These are phyloP conservation scores for Bipolaris victoriae DNA, from an alignment of 2,329 filamentous ascomycete genomes.

Conservation along the genomic window DNA sequence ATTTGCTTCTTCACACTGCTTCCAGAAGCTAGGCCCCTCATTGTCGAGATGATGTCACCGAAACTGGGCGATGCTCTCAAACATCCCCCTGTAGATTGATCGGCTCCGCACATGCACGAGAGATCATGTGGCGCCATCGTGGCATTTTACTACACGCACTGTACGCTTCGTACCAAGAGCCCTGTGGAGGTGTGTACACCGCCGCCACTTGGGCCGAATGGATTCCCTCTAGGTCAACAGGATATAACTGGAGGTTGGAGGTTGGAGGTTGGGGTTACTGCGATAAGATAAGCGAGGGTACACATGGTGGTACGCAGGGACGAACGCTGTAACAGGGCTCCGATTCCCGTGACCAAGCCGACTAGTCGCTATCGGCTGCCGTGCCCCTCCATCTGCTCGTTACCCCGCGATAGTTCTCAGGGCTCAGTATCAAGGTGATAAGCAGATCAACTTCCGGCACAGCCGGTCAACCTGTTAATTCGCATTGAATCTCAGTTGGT, in stretches of 20 bases:
- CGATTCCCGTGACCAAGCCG: neutral
- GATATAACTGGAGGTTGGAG: neutral
- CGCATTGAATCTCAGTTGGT: neutral
- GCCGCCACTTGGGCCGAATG: neutral
- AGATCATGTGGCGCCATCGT: neutral
- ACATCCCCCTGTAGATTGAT: neutral
- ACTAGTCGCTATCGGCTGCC: conserved; percentile 15
- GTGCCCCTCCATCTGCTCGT: conserved; percentile 4
- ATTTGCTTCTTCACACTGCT: conserved; percentile 23
- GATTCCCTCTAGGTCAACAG: neutral
- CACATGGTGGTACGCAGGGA: neutral
- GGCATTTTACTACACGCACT: neutral
- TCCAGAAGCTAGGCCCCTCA: neutral
- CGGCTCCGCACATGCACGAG: neutral
- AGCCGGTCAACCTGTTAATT: neutral
- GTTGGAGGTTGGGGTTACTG: conserved; percentile 7
- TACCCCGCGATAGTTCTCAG: conserved; percentile 21
- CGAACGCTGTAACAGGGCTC: neutral
- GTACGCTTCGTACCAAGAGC: neutral
- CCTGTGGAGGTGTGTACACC: neutral
- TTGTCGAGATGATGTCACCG: conserved; percentile 12
- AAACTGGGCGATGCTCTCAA: conserved; percentile 14
- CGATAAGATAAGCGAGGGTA: conserved; percentile 7
- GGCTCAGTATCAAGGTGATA: conserved; percentile 7
- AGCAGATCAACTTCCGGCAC: conserved; percentile 6